Base-by-base conservation (phyloP, 345 rosid species). In the Rubroshorea leprosula region DNA sequence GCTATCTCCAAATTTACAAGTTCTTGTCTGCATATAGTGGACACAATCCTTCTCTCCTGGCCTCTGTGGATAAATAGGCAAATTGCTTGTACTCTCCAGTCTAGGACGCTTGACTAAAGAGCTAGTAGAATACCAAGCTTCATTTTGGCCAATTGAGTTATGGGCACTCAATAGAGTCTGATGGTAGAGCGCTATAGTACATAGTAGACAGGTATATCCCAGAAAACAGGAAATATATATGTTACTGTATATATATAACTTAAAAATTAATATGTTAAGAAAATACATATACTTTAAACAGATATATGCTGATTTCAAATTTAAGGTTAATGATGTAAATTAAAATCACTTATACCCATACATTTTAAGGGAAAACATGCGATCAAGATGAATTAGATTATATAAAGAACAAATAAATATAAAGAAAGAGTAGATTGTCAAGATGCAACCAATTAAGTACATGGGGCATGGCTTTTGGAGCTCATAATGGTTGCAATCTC, bases 11-110 rank as follows among this genome's bases (percentile, higher is more conserved):
- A 81, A 92, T 75, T 89, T 92, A 92, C 98, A 92, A 60, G 95
- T 84, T 81, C 98, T 80, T 56, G 98, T 89, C 68, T 79, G 95
- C 98, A 92, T 92, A 89, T 89, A 92, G 85, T 89, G 87, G 68
- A 95, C 86, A 84, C 98, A 92, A 69, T 92, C 96, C 79, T 89
- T 92, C 85, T 86, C 95, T 69, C 98, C 98, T 18, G 95, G 89
- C 74, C 96, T 78, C 72, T 92, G 98, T 47, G 98, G 96, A 76
- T 89, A 92, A 45, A 89, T 68, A 81, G 90, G 77, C 75, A 84
- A 78, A 83, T 78, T 76, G 83, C 85, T 86, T 51, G 90, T 71
- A 78, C 72, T 81, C 85, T 89, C 89, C 78, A 80, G 70, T 82
- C 88, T 89, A 92, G 80, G 72, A 60, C 95, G 98, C 92, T 92